Evolutionary conservation across 805 yeast species (phyloP).

Genomic region (Saturnispora diversa): DNA sequence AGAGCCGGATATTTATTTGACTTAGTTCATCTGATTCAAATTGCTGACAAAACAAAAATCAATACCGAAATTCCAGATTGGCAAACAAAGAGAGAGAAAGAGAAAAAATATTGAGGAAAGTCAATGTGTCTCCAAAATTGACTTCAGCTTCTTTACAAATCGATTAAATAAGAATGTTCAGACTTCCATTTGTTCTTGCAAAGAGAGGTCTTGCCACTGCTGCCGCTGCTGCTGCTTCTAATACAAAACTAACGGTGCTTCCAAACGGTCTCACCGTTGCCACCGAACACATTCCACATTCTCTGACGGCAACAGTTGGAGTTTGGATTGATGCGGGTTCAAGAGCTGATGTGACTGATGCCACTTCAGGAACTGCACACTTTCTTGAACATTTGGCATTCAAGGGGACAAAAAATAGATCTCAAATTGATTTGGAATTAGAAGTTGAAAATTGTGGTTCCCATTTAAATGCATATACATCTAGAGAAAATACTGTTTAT

Average conservation of each 20-base stretch:
- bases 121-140: no score
- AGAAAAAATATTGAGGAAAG: no score
- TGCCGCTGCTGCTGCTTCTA: constrained; percentile 28
- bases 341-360: constrained; percentile 78
- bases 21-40: no score
- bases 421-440: constrained; percentile 76
- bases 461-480: constrained; percentile 96
- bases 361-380: constrained; percentile 92
- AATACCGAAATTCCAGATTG: no score
- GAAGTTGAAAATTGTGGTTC: constrained; percentile 96
- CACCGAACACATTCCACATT: constrained; percentile 76
- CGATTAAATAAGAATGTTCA: background rate
- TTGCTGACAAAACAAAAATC: no score
- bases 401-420: constrained; percentile 80
- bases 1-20: no score
- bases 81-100: no score
- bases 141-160: no score
- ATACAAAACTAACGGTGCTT: constrained; percentile 61
- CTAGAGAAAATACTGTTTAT: constrained; percentile 95
- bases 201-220: constrained; percentile 5
- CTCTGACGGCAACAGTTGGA: constrained; percentile 94
- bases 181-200: background rate
- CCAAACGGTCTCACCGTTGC: constrained; percentile 95
- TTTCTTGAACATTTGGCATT: constrained; percentile 94
- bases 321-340: constrained; percentile 99